These are phyloP conservation scores for Lineolata rhizophorae DNA, from an alignment of 495 filamentous ascomycete species.

Conservation along the genomic window DNA sequence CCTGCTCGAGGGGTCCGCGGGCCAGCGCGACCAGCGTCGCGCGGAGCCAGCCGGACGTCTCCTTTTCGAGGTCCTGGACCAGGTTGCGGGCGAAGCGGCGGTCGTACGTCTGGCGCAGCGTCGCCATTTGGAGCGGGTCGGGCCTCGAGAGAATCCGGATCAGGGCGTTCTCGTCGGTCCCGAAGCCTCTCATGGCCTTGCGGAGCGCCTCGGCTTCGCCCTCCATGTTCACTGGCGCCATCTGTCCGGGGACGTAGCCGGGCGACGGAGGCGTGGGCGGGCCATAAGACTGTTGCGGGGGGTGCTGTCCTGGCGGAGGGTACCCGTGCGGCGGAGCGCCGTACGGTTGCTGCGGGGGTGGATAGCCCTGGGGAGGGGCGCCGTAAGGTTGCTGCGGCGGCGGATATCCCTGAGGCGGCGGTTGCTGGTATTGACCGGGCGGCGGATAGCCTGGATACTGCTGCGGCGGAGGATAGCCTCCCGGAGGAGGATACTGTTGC, in stretches of 20 bases:
- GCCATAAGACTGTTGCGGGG: too few relatives aligned
- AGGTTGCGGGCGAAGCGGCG: constrained; percentile 39
- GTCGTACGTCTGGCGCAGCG: constrained; percentile 43
- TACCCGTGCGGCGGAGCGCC: constrained; percentile 2
- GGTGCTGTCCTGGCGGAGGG: neutral
- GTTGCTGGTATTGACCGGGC: constrained; percentile 12
- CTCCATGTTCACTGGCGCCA: constrained; percentile 13
- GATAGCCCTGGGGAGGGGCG: constrained; percentile 4
- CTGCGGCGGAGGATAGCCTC: constrained; percentile 13
- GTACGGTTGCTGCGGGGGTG: constrained; percentile 3
- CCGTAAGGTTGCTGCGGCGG: constrained; percentile 2
- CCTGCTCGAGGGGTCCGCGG: constrained; percentile 53
- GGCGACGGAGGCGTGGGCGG: constrained; percentile 11
- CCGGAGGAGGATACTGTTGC: constrained; percentile 11
- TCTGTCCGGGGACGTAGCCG: constrained; percentile 11
- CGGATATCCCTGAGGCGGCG: neutral
- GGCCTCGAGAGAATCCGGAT: constrained; percentile 36
- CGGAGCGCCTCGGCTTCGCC: constrained; percentile 46
- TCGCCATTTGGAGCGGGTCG: constrained; percentile 50
- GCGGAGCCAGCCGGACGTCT: constrained; percentile 53
- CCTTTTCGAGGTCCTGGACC: constrained; percentile 49
- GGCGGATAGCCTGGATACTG: constrained; percentile 16
- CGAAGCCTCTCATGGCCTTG: constrained; percentile 78
- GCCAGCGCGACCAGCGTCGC: constrained; percentile 45
- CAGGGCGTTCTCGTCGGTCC: constrained; percentile 60